Base-by-base conservation (phyloP, 257 asterid genomes). In the Nicotiana tabacum region DNA sequence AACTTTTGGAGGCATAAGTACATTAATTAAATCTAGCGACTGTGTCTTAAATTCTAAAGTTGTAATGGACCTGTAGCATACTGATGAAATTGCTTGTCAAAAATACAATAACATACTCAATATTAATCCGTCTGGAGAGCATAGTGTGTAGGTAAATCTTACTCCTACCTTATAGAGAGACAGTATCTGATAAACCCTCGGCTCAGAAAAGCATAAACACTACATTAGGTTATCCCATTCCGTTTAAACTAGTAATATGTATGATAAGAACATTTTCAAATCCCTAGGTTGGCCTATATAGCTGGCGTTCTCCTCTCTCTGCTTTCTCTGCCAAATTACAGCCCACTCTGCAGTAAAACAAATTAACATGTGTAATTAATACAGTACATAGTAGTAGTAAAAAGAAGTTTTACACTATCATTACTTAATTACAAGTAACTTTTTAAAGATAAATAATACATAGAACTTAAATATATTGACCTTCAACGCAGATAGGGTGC, bases 251-350 rank as follows among this genome's bases (percentile, higher is more conserved):
- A 24, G 27, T 24, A 13, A 46, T 66, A 4, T 37, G 12, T 48
- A 33, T 33, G 13, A 37, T 68, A 70, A 37, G 30, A 70, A 17
- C 60, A 67, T 82, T 51, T n/a, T 64, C 81, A 46, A 77, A 87
- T 85, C 89, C 90, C 86, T 56, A 87, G 64, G 85, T 82, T 79
- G 66, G 70, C 57, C 86, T 80, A 11, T 37, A 69, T 9, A 69
- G 30, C 37, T 37, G 12, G 83, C 57, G 72, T 67, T 68, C 53
- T 60, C 21, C 80, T 77, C 30, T 70, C 81, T 29, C 11, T 13
- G 27, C 56, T 66, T 64, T 72, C 57, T 51, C 81, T 77, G 66
- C 60, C 81, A 48, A 18, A 57, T 80, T 77, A 48, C 53, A 53
- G 76, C 9, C 58, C 77, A 13, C 60, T 55, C 60, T 55, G 60